phyloP scores from a whole-genome alignment of 1,284 basidiomycete species.

The Calocybe gambosa region DNA sequence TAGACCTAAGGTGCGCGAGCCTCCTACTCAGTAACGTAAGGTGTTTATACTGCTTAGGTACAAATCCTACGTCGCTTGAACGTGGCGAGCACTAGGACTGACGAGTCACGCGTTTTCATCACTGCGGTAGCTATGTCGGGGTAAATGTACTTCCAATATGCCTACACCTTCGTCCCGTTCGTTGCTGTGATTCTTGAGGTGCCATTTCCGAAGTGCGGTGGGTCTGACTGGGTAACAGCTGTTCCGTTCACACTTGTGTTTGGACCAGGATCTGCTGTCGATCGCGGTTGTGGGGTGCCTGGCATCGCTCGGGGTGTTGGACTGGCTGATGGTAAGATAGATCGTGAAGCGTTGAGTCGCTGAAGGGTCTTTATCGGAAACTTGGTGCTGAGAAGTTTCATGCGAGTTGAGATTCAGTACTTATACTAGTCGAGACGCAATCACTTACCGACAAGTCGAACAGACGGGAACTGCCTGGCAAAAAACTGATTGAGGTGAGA shows the following conservation, averaged over 20 bases:
- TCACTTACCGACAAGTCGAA: slow-evolving; percentile 78
- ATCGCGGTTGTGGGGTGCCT: slow-evolving; percentile 18
- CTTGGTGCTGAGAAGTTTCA: slow-evolving; percentile 61
- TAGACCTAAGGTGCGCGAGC: slow-evolving; percentile 46
- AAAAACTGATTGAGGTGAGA: slow-evolving; percentile 55
- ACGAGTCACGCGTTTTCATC: slow-evolving; percentile 41
- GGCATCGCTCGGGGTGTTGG: slow-evolving; percentile 15
- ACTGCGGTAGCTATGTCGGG: slow-evolving; percentile 39
- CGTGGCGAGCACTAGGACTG: slow-evolving; percentile 13
- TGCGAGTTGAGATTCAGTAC: neutral
- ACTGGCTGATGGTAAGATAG: slow-evolving; percentile 16
- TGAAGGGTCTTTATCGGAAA: slow-evolving; percentile 88
- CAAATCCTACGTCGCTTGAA: slow-evolving; percentile 45
- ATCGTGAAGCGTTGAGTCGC: slow-evolving; percentile 61
- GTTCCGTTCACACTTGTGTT: slow-evolving; percentile 9
- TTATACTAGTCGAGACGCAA: slow-evolving; percentile 17
- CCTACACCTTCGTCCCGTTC: slow-evolving; percentile 9
- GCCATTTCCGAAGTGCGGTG: slow-evolving; percentile 12
- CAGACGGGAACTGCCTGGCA: slow-evolving; percentile 92
- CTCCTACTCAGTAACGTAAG: neutral
- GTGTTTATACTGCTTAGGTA: slow-evolving; percentile 22
- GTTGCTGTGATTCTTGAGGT: slow-evolving; percentile 1
- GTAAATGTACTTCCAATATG: neutral
- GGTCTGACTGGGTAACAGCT: slow-evolving; percentile 2
- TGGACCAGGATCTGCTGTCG: slow-evolving; percentile 3